Conservation (phyloP, 1,139 yeast genomes). For the Suhomyces coccinellae region DNA sequence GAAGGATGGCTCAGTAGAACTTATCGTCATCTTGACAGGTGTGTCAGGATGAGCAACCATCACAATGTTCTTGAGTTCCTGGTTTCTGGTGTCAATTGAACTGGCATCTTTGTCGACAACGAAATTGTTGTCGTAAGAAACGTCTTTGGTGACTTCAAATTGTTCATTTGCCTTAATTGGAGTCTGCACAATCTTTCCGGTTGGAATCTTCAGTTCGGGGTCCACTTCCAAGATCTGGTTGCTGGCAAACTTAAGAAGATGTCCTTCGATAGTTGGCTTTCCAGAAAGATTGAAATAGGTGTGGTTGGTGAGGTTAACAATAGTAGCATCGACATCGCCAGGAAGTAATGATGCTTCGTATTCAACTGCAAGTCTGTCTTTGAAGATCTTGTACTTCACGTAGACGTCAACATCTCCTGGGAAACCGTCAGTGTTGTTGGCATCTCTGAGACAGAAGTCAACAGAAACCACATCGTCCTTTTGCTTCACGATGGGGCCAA, state of each 20-base stretch:
- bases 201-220: conserved; percentile 40
- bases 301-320: conserved; percentile 64
- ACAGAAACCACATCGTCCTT: conserved; percentile 34
- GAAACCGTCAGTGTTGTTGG: conserved; percentile 53
- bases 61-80: conserved; percentile 36
- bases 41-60: conserved; percentile 53
- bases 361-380: conserved; percentile 41
- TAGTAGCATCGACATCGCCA: conserved; percentile 39
- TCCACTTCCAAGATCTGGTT: conserved; percentile 41
- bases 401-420: conserved; percentile 51
- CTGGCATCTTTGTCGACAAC: conserved; percentile 36
- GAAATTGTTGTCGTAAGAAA: conserved; percentile 54
- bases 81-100: conserved; percentile 45
- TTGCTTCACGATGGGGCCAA: conserved; percentile 50
- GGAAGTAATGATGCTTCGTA: conserved; percentile 33
- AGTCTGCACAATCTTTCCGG: conserved; percentile 43
- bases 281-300: conserved; percentile 51
- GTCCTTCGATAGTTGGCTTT: conserved; percentile 33
- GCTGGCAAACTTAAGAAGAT: conserved; percentile 30
- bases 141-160: conserved; percentile 25
- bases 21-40: conserved; percentile 41
- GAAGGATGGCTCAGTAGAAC: conserved; percentile 67
- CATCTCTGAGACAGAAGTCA: conserved; percentile 43
- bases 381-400: conserved; percentile 43
- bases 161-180: conserved; percentile 24